phyloP scores from a whole-genome alignment of 1,139 yeast species.

The Candida freyschussii region DNA sequence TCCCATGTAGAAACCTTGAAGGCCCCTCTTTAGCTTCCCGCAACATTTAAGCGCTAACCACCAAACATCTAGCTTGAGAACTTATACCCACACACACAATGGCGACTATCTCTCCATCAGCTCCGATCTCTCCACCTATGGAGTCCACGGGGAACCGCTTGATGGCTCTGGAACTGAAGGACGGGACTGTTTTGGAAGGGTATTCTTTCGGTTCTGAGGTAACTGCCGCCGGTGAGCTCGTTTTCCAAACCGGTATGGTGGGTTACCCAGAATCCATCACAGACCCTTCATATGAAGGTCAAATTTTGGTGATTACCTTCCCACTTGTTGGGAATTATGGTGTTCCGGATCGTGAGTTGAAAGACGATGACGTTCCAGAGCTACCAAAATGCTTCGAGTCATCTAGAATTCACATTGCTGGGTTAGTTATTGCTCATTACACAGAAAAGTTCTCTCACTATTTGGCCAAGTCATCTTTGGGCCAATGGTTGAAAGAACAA shows the following conservation, averaged over 20 bases:
- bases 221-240: conserved; percentile 90
- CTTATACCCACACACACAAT: conserved; percentile 17
- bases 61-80: neutral
- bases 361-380: conserved; percentile 69
- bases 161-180: conserved; percentile 87
- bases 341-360: conserved; percentile 83
- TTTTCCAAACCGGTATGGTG: conserved; percentile 99
- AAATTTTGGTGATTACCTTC: conserved; percentile 91
- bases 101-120: conserved; percentile 40
- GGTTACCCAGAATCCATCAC: conserved; percentile 98
- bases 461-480: conserved; percentile 88
- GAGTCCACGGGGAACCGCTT: conserved; percentile 74
- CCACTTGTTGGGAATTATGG: conserved; percentile 99
- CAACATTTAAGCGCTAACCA: too few species aligned
- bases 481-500: conserved; percentile 88
- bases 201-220: conserved; percentile 95
- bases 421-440: conserved; percentile 94
- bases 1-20: neutral
- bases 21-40: too few species aligned
- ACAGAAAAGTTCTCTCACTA: conserved; percentile 94
- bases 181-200: conserved; percentile 88
- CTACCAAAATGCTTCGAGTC: conserved; percentile 94
- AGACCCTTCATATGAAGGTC: conserved; percentile 98
- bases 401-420: conserved; percentile 88
- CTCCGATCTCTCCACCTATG: conserved; percentile 88